A percentile compares a stretch with the other conserved stretches of the same genome.
These are phyloP conservation scores for Gyrodon lividus DNA, from an alignment of 768 basidiomycete genomes.

Conservation along the genomic window DNA sequence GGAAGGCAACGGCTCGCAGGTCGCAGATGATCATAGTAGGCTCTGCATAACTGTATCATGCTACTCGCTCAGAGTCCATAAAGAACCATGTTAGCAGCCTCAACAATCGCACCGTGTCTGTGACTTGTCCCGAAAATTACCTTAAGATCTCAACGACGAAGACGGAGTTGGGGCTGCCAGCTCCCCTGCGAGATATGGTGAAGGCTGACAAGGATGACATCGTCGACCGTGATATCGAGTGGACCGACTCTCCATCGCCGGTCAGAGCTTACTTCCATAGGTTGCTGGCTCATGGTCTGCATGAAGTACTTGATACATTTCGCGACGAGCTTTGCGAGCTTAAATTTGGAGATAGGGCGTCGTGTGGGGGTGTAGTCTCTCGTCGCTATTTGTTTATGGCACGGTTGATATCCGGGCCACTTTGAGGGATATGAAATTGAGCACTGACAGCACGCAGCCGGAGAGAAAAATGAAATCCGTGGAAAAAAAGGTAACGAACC, in stretches of 20 bases:
- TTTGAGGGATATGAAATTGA: conserved; percentile 24
- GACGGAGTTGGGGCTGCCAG: conserved; percentile 73
- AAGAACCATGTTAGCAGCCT: too few relatives aligned
- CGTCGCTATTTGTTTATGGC: conserved; percentile 69
- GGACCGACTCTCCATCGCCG: conserved; percentile 16
- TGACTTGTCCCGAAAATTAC: too few relatives aligned
- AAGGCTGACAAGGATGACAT: conserved; percentile 59
- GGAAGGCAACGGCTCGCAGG: too few relatives aligned
- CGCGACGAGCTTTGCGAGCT: conserved; percentile 69
- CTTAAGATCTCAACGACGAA: conserved; percentile 20
- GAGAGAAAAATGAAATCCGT: neutral
- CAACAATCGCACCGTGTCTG: too few relatives aligned
- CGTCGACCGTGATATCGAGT: conserved; percentile 2
- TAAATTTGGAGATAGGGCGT: conserved; percentile 64
- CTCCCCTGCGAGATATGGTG: conserved; percentile 78
- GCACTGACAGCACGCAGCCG: neutral
- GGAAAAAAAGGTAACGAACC: conserved; percentile 34
- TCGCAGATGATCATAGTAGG: too few relatives aligned
- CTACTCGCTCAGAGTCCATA: too few relatives aligned
- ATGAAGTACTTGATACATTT: conserved; percentile 46
- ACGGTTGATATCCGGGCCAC: conserved; percentile 77
- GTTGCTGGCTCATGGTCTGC: neutral
- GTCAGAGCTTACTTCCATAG: conserved; percentile 9
- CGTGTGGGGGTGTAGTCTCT: conserved; percentile 69
- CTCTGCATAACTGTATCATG: too few relatives aligned